Conservation (phyloP, 2,329 filamentous ascomycete species). For the Monosporascus cannonballus region DNA sequence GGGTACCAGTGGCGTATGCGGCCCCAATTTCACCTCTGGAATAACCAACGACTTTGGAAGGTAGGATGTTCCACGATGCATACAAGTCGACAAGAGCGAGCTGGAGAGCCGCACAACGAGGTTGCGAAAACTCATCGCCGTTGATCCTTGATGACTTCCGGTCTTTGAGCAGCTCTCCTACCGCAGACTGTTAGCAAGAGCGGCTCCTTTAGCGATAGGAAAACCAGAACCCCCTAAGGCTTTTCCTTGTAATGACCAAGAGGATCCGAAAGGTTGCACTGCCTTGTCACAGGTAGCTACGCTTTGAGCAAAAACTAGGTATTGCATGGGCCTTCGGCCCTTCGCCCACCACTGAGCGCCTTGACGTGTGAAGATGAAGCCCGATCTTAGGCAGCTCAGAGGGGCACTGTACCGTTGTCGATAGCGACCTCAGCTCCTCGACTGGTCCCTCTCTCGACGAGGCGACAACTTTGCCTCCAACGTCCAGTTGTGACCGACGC, state of each 20-base stretch:
- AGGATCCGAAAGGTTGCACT: neutral
- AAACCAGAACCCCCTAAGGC: neutral
- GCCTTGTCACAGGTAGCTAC: conserved; percentile 7
- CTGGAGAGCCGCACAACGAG: conserved; percentile 29
- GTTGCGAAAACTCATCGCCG: conserved; percentile 16
- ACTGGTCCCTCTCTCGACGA: conserved; percentile 2
- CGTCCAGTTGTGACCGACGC: conserved; percentile 11
- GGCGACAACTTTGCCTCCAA: conserved; percentile 3
- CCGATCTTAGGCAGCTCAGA: conserved; percentile 4
- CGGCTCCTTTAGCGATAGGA: neutral
- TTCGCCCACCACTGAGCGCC: conserved; percentile 39
- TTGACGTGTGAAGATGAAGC: conserved; percentile 38
- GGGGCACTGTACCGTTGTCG: neutral
- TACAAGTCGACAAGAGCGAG: conserved; percentile 30
- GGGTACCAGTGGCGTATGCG: conserved; percentile 28
- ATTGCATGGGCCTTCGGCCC: conserved; percentile 24
- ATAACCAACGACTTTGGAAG: conserved; percentile 30
- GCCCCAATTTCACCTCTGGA: conserved; percentile 36
- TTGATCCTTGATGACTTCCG: conserved; percentile 6
- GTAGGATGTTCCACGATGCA: conserved; percentile 21
- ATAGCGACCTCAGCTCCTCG: neutral
- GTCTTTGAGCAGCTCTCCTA: conserved; percentile 9
- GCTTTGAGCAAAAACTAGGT: conserved; percentile 3
- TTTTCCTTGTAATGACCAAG: conserved; percentile 3
- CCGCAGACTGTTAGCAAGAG: neutral